A percentile compares a stretch with the other conserved stretches of the same genome.
Evolutionary conservation across 1,139 yeast genomes (phyloP).

Genomic region (Debaryomycetaceae sp.): DNA sequence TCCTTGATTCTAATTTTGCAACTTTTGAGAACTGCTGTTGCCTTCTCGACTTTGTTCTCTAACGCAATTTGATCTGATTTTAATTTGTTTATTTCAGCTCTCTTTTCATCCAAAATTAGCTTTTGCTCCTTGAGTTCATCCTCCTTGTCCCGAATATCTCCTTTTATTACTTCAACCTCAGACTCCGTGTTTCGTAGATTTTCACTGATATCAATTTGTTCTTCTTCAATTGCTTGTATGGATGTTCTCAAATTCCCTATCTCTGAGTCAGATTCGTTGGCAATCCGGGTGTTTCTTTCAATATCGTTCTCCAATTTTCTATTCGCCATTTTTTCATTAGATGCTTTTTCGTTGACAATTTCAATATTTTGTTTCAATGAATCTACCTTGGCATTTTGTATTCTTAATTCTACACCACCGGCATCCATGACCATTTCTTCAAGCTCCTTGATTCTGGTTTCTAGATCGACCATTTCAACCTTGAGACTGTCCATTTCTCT

Average conservation of each 20-base stretch:
- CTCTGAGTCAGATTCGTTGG: slow-evolving; percentile 42
- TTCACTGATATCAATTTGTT: slow-evolving; percentile 31
- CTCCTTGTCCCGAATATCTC: slow-evolving; percentile 30
- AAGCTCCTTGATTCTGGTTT: slow-evolving; percentile 52
- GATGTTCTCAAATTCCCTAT: slow-evolving; percentile 28
- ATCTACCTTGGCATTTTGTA: slow-evolving; percentile 81
- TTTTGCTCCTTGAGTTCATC: slow-evolving; percentile 36
- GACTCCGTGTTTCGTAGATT: slow-evolving; percentile 33
- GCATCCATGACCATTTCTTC: slow-evolving; percentile 83
- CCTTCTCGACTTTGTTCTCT: slow-evolving; percentile 61
- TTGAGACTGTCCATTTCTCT: slow-evolving; percentile 43
- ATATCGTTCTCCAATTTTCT: slow-evolving; percentile 68
- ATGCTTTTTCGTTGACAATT: slow-evolving; percentile 55
- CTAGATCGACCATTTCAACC: slow-evolving; percentile 56
- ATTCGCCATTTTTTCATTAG: slow-evolving; percentile 56
- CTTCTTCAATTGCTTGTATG: slow-evolving; percentile 21
- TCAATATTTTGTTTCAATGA: slow-evolving; percentile 69
- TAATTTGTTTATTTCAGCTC: slow-evolving; percentile 54
- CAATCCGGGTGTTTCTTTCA: slow-evolving; percentile 47
- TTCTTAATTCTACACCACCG: slow-evolving; percentile 83
- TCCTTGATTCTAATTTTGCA: slow-evolving; percentile 35
- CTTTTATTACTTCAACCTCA: slow-evolving; percentile 11
- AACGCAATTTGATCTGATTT: slow-evolving; percentile 71
- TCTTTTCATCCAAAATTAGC: slow-evolving; percentile 47
- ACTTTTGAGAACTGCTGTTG: slow-evolving; percentile 40